A percentile compares a stretch with the other conserved stretches of the same genome.
Conservation (phyloP, 768 basidiomycete species). For the Pulveroboletus frians region DNA sequence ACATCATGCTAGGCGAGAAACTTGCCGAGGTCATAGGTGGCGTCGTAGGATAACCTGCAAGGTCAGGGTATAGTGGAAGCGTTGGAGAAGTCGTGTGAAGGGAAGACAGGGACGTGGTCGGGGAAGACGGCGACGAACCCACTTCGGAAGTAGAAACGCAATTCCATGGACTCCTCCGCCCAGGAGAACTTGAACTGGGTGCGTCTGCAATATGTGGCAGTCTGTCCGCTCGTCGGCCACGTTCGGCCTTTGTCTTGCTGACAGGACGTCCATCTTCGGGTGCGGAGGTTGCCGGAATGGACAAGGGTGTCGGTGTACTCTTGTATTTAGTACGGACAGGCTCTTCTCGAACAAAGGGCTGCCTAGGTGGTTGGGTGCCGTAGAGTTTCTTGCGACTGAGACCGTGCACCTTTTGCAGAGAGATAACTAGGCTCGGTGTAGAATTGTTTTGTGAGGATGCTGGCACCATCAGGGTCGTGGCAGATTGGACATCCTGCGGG, state of each 20-base stretch:
- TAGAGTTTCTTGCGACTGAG: constrained; percentile 68
- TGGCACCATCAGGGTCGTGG: constrained; percentile 1
- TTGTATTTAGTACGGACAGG: constrained; percentile 35
- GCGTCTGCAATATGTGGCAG: constrained; percentile 7
- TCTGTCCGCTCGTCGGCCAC: constrained; percentile 22
- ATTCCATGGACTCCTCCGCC: constrained; percentile 28
- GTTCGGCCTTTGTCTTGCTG: constrained; percentile 22
- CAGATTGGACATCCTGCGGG: constrained; percentile 24
- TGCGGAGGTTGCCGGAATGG: constrained; percentile 24
- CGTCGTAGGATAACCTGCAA: constrained; percentile 12
- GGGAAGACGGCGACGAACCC: constrained; percentile 23
- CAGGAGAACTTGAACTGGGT: constrained; percentile 29
- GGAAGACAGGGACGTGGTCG: constrained; percentile 18
- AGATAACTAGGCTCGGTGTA: constrained; percentile 51
- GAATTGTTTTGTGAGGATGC: constrained; percentile 19
- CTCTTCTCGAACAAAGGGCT: constrained; percentile 53
- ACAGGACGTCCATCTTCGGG: constrained; percentile 17
- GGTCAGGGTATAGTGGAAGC: constrained; percentile 20
- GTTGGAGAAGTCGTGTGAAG: constrained; percentile 20
- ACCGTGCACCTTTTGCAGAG: constrained; percentile 63
- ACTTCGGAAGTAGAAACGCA: constrained; percentile 17
- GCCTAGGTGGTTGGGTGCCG: constrained; percentile 43
- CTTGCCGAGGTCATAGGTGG: constrained; percentile 4
- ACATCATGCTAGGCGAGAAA: constrained; percentile 8
- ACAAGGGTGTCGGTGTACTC: constrained; percentile 29